Base-by-base conservation (phyloP, 2,329 filamentous ascomycete genomes). In the Fusarium fracticaudum region DNA sequence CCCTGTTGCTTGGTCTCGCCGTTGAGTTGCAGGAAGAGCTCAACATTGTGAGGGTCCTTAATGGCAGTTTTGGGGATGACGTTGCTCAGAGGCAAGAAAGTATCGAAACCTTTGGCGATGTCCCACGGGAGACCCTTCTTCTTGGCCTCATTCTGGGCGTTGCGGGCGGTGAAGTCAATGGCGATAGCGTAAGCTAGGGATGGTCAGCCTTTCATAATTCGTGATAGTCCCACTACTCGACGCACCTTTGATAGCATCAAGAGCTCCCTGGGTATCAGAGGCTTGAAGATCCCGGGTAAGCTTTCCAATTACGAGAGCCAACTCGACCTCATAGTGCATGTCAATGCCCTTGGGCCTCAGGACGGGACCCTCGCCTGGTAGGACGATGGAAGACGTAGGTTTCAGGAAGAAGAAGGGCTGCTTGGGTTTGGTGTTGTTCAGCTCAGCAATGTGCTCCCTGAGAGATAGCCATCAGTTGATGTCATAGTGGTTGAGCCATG, bases 401-500 rank as follows among this genome's bases (percentile, higher is more conserved):
- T 99, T 99, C 77, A 98, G 90, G 89, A 99, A 99, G 91, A 98
- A 99, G 86, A 99, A 98, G 33, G 96, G 96, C 84, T 98, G 95
- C 83, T 96, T 97, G 58, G 96, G 96, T 75, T 91, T 91, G 69
- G 89, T 87, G 84, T 92, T 98, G 84, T 95, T 95, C 77, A 99
- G 90, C 86, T 99, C 96, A 73, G 92, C 90, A 81, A 98, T 93
- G 85, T 99, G 96, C 83, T 98, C 96, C 79, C 94, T 96, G 54
- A 14, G 40, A 41, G 57, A 31, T 4, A 6, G 22, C 35, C 9
- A 65, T 79, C 41, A 76, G 71, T 69, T 26, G 17, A 48, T 47
- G 14, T 59, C 53, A 57, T 59, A 6, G 55, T 31, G 44, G 40
- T 41, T 33, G 51, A 50, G 22, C 51, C 37, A 45, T 62, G 50